A percentile compares a stretch with the other conserved stretches of the same genome.
phyloP scores from a whole-genome alignment of 163 green algal species.

The Scenedesmus sp. region DNA sequence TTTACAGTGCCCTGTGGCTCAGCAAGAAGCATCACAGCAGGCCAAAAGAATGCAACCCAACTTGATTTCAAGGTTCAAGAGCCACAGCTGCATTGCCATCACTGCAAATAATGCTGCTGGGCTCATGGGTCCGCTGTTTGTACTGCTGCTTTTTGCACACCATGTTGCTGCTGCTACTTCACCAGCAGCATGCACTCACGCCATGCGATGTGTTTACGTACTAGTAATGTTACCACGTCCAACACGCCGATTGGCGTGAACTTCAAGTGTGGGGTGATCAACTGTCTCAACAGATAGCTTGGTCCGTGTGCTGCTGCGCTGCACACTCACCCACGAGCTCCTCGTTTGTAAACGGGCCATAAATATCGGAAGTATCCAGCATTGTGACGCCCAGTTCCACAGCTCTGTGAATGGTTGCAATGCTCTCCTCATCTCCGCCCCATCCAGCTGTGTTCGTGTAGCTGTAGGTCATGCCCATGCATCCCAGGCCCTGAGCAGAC shows the following conservation, averaged over 20 bases:
- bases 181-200: no score
- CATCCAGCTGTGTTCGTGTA: constrained; percentile 41
- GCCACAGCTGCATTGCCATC: no score
- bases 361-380: constrained; percentile 62
- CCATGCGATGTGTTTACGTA: no score
- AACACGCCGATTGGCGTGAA: neutral
- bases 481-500: constrained; percentile 45
- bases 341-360: constrained; percentile 70
- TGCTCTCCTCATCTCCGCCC: constrained; percentile 35
- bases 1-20: no score
- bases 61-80: no score
- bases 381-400: constrained; percentile 49
- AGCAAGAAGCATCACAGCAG: no score
- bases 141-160: no score
- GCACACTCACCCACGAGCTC: constrained; percentile 54
- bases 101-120: no score
- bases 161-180: neutral
- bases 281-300: neutral
- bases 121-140: neutral
- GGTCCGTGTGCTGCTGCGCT: neutral
- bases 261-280: neutral
- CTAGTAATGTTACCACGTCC: no score
- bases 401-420: constrained; percentile 39
- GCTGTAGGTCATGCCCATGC: constrained; percentile 56
- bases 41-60: no score